Evolutionary conservation across 805 yeast species (phyloP).

Genomic region (Candida yuanshanica): DNA sequence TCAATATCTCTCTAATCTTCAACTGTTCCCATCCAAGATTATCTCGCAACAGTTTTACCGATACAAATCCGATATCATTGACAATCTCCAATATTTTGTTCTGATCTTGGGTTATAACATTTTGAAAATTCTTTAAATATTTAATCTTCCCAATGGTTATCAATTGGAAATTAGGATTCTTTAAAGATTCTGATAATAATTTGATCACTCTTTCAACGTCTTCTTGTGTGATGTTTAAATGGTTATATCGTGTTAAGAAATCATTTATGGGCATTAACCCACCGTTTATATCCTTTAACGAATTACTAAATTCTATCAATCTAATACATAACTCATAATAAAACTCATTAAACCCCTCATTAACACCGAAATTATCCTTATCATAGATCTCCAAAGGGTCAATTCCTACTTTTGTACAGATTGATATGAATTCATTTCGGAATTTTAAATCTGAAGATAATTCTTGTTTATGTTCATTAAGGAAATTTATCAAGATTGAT

Average conservation of each 20-base stretch:
- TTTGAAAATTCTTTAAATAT: conserved; percentile 52
- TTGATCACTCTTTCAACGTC: conserved; percentile 41
- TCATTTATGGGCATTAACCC: conserved; percentile 68
- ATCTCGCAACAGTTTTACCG: conserved; percentile 56
- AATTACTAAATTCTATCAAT: conserved; percentile 69
- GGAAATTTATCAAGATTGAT: conserved; percentile 68
- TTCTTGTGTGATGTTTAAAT: conserved; percentile 30
- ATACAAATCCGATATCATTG: conserved; percentile 70
- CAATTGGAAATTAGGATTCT: conserved; percentile 25
- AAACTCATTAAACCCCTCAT: conserved; percentile 37
- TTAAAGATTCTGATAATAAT: conserved; percentile 66
- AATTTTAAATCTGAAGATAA: conserved; percentile 59
- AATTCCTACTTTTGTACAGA: conserved; percentile 77
- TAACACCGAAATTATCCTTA: conserved; percentile 18
- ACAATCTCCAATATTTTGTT: conserved; percentile 68
- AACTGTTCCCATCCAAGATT: conserved; percentile 70
- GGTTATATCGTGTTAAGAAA: conserved; percentile 31
- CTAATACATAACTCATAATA: conserved; percentile 65
- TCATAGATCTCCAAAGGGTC: conserved; percentile 57
- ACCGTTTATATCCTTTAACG: conserved; percentile 69
- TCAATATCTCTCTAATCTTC: conserved; percentile 57
- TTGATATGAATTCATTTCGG: conserved; percentile 63
- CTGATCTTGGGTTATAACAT: conserved; percentile 64
- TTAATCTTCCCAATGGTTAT: conserved; percentile 48
- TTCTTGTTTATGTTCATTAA: conserved; percentile 63